Evolutionary conservation across 805 yeast genomes (phyloP), one percentile per base, ranked within the genome.

Genomic region (Pachysolen tannophilus): DNA sequence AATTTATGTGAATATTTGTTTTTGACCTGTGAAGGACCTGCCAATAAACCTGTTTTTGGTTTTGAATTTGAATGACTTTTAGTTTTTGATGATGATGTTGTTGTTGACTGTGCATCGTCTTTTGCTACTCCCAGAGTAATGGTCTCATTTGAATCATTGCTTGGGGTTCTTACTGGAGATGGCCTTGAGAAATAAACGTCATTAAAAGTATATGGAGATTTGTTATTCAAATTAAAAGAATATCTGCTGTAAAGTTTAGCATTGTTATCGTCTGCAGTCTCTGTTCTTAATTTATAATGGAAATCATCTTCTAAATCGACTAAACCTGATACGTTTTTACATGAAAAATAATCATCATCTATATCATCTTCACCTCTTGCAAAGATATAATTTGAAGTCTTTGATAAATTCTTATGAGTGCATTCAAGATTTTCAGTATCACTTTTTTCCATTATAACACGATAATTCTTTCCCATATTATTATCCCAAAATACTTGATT

Each of bases 401-500:
- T 6, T 21, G 21, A n/a, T 13, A 7, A 28, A 25, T 31, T 23
- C 20, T 24, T 26, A 20, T 10, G 32, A 29, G 25, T 20, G 26
- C 34, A 35, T n/a, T n/a, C 10, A 18, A 11, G 16, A 13, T 24
- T 28, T 18, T 30, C 25, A 15, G 5, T 17, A 4, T 21, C 8
- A 6, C 13, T 9, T 20, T 57, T 55, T 28, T 49, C 52, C 37
- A 67, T 49, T 10, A 45, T 37, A 15, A 75, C 52, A 35, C 53
- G 55, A 40, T 58, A 66, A 41, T 66, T 63, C 20, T 50, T 47
- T 10, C 44, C 43, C 21, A 52, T 41, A 43, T 66, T 65, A 47
- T 58, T 66, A 44, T 66, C 72, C 65, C 68, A 66, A 40, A 39
- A 63, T 6, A 43, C 45, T 4, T 31, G 19, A 10, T 56, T 58